Evolutionary conservation across 805 yeast genomes (phyloP), one percentile per base, ranked within the genome.

Genomic region (Candida khao-thaluensis): DNA sequence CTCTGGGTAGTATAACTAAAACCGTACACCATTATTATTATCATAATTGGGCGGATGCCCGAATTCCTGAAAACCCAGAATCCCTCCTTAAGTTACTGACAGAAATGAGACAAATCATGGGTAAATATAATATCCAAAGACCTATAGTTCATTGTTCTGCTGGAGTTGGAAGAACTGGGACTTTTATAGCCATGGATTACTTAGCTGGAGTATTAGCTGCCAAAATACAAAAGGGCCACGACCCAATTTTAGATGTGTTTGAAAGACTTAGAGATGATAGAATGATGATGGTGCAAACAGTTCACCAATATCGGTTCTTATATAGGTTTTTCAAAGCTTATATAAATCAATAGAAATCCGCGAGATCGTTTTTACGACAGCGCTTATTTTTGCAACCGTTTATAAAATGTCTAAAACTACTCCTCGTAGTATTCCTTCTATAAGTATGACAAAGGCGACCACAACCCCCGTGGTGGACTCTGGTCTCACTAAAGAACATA

Each of bases 151-250:
- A 71, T 45, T 71, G 76, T 38, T 70, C 76, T 5, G 76, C 76
- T 5, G 76, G 76, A 0, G 75, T 71, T 1, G 76, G 76, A 3
- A 51, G 76, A 43, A 66, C 74, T 1, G 72, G 71, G 2, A 63
- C 71, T 0, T 61, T 64, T 38, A 64, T 62, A 26, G 66, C 67
- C 5, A 48, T 59, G 44, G 71, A 59, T 53, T 64, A 61, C 49
- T 42, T 68, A 41, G 35, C 7, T 22, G 9, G 10, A 7, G n/a
- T n/a, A n/a, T n/a, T n/a, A n/a, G 10, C 7, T 22, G 9, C 24
- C 2, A 15, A 28, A 8, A 12, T 23, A 18, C 9, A 34, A 22
- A 16, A 25, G 31, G 3, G 22, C 7, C 11, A 33, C 10, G 71
- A 67, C 39, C 56, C 62, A 3, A 55, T 68, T 5, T 50, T 41